Evolutionary conservation across 2,329 filamentous ascomycete species (phyloP), one percentile per base, ranked within the genome.

Genomic region (Microcera coccophila): DNA sequence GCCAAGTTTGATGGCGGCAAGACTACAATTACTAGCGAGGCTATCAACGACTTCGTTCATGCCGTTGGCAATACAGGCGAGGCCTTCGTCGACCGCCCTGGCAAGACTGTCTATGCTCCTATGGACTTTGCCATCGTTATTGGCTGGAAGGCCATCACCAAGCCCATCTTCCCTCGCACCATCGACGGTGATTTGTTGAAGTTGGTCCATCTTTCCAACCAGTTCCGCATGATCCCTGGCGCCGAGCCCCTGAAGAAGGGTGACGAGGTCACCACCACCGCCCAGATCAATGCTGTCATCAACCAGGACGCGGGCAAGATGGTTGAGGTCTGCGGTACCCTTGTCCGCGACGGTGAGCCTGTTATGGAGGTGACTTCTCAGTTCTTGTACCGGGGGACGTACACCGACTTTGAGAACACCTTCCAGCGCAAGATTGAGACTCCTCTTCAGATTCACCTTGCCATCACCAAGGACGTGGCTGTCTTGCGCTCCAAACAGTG

Each of bases 91-190:
- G 91, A 97, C 60, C 82, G 91, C 36, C 91, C 90, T 34, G 91
- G 90, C 54, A 97, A 97, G 74, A 84, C 87, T 49, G 87, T 96
- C 52, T 91, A 85, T 57, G 93, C 93, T 7, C 93, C 94, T 22
- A 98, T 98, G 93, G 93, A 98, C 68, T 98, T 95, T 60, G 90
- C 90, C 53, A 95, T 96, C 54, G 90, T 96, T n/a, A 86, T 94
- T 38, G 90, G 90, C 49, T 96, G 90, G 90, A 97, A 98, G 73
- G 93, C 93, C 33, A 98, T 98, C 61, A 98, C 90, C 10, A 97
- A 97, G 78, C 93, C 93, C 12, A 98, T 98, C 67, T 98, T 98
- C 78, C 93, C 93, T 52, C 84, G 90, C 55, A 88, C 83, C 48
- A 97, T 98, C 58, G 93, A 98, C 57, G 93, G 94, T 53, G 93